Base-by-base conservation (phyloP, 495 filamentous ascomycete species). In the Aspergillus nanangensis region DNA sequence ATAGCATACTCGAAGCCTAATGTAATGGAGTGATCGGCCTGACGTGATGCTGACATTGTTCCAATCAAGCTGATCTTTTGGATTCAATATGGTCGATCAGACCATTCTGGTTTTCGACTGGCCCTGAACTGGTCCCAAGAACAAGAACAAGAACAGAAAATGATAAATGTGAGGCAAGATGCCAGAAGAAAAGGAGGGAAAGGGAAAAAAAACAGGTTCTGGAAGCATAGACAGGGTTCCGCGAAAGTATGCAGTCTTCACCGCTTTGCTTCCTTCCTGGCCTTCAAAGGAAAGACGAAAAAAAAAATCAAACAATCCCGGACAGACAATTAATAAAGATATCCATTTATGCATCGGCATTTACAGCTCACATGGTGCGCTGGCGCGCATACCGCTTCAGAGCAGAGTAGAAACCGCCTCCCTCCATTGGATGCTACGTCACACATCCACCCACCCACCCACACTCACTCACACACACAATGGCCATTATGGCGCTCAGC, bases 321-420 rank as follows among this genome's bases (percentile, higher is more conserved):
- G 44, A 39, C 38, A 38, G 49, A 46, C 51, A 40, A 29, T 7
- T 29, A 29, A 29, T 29, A 11, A 29, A 29, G 38, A 52, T 32
- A 32, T 41, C 29, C 45, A 45, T 42, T 45, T 34, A 35, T 46
- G 51, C 55, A 44, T 41, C 41, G 41, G 34, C 36, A n/a, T 43
- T 52, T 58, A 50, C 51, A 58, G 48, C 55, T 58, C 51, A 55
- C 51, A 52, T 58, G 55, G 48, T 58, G 55, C 41, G 55, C 55
- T 58, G 55, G 51, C 55, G 29, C 52, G 51, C 51, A 50, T 53
- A 45, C 48, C 48, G 46, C 51, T 40, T 47, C 41, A 36, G 15
- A 36, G 32, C 41, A 25, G 47, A 47, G 24, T n/a, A 38, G 25
- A 35, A 40, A 38, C 35, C 23, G 21, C 27, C 23, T 23, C 7